These are phyloP conservation scores for Globisporangium radiosum DNA, from an alignment of 352 stramenopile species.

Conservation along the genomic window DNA sequence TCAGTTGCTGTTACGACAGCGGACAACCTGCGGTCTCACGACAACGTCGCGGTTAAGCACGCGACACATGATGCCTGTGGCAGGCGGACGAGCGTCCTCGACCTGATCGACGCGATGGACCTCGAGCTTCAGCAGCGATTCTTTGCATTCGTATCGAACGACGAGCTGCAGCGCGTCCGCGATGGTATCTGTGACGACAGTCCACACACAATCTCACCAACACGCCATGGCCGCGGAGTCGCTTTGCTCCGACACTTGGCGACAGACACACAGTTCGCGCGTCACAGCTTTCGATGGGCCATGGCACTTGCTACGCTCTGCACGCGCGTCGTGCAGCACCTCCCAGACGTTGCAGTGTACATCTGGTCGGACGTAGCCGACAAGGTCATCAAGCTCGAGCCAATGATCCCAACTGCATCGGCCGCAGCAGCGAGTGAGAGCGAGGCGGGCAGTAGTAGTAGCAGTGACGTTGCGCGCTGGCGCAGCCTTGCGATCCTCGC, in stretches of 20 bases:
- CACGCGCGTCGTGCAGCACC: conserved; percentile 22
- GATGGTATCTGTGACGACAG: neutral
- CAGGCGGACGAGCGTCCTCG: conserved; percentile 8
- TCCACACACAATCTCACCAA: too few relatives aligned
- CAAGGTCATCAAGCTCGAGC: conserved; percentile 57
- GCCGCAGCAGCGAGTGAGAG: neutral
- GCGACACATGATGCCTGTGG: neutral
- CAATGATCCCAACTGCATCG: conserved; percentile 25
- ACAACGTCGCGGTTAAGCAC: too few relatives aligned
- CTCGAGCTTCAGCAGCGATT: conserved; percentile 19
- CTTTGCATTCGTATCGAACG: conserved; percentile 21
- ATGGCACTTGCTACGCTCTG: conserved; percentile 39
- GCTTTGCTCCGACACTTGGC: conserved; percentile 8
- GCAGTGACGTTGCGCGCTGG: conserved; percentile 42
- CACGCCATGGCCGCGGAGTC: neutral
- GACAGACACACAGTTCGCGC: conserved; percentile 4
- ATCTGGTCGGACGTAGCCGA: conserved; percentile 63
- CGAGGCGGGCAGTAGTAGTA: conserved; percentile 17
- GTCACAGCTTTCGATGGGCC: conserved; percentile 54
- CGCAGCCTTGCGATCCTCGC: conserved; percentile 56
- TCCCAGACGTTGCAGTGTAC: conserved; percentile 50
- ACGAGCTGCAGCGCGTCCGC: conserved; percentile 1
- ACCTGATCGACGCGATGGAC: conserved; percentile 22
- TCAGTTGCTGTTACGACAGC: neutral
- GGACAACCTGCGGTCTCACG: too few relatives aligned